Conservation (phyloP, 1,284 basidiomycete species). For the Abortiporus biennis region DNA sequence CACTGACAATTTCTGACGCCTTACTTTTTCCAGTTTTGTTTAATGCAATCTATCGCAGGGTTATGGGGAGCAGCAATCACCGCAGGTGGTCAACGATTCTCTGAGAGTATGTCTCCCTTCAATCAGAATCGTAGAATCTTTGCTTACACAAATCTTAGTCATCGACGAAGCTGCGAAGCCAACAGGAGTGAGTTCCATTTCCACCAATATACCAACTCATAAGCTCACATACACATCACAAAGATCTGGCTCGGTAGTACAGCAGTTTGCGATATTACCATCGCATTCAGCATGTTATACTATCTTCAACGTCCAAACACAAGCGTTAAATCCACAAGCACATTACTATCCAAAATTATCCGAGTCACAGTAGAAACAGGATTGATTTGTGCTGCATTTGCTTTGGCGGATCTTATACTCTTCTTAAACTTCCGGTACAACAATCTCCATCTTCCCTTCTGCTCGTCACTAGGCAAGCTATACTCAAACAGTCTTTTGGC, state of each 20-base stretch:
- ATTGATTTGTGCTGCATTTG: conserved; percentile 21
- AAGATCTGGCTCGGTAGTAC: conserved; percentile 23
- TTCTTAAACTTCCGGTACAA: conserved; percentile 22
- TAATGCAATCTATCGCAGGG: conserved; percentile 11
- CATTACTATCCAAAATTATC: conserved; percentile 15
- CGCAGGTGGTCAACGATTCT: background rate
- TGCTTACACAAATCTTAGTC: conserved; percentile 3
- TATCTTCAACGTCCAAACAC: conserved; percentile 16
- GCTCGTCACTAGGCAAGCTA: conserved; percentile 26
- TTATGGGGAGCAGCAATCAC: conserved; percentile 2
- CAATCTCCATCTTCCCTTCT: conserved; percentile 24
- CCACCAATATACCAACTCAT: background rate
- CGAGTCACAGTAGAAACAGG: conserved; percentile 25
- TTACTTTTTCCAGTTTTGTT: conserved; percentile 13
- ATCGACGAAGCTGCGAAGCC: conserved; percentile 2
- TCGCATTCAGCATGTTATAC: conserved; percentile 21
- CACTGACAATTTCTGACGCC: no score
- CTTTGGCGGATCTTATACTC: conserved; percentile 23
- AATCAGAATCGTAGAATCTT: background rate
- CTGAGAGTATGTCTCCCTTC: background rate
- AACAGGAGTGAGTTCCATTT: conserved; percentile 8
- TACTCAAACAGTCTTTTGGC: conserved; percentile 29
- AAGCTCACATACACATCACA: background rate
- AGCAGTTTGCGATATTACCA: conserved; percentile 23
- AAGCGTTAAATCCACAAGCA: conserved; percentile 15